Conservation (phyloP, 805 yeast genomes). For the Candida golubevii region DNA sequence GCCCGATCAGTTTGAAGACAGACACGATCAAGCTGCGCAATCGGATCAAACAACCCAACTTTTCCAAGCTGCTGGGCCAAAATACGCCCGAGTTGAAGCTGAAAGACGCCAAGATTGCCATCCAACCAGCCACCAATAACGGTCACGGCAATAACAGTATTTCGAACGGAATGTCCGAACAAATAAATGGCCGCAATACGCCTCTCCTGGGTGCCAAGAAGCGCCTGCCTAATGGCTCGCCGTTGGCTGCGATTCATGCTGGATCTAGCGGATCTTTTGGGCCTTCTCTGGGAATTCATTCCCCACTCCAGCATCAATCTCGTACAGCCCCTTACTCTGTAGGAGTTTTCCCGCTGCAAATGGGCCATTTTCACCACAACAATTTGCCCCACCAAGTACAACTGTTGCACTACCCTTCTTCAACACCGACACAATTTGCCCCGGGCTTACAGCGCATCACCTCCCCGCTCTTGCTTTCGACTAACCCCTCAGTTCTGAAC, state of each 20-base stretch:
- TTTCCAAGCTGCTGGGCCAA: conserved; percentile 40
- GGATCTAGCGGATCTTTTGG: background rate
- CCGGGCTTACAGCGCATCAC: conserved; percentile 60
- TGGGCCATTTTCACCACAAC: conserved; percentile 18
- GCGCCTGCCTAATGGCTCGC: conserved; percentile 13
- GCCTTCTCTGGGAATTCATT: conserved; percentile 7
- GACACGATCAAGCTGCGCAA: conserved; percentile 91
- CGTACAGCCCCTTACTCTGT: conserved; percentile 6
- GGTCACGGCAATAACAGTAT: too few species aligned
- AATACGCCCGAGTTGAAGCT: conserved; percentile 56
- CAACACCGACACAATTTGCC: conserved; percentile 69
- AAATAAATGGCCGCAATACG: background rate
- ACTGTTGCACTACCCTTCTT: conserved; percentile 60
- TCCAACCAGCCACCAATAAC: background rate
- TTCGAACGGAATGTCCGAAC: background rate
- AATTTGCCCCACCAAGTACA: conserved; percentile 36
- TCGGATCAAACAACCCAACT: conserved; percentile 58
- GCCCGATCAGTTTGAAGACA: conserved; percentile 88
- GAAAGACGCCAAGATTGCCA: conserved; percentile 32
- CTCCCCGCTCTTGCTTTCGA: conserved; percentile 58
- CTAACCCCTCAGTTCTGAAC: conserved; percentile 42
- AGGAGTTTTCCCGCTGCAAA: conserved; percentile 11
- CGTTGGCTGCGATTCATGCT: conserved; percentile 3
- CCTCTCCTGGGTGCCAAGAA: conserved; percentile 8
- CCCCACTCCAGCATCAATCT: conserved; percentile 14